Evolutionary conservation across 768 basidiomycete genomes (phyloP), one percentile per base, ranked within the genome.

Genomic region (Tulasnella sp.): DNA sequence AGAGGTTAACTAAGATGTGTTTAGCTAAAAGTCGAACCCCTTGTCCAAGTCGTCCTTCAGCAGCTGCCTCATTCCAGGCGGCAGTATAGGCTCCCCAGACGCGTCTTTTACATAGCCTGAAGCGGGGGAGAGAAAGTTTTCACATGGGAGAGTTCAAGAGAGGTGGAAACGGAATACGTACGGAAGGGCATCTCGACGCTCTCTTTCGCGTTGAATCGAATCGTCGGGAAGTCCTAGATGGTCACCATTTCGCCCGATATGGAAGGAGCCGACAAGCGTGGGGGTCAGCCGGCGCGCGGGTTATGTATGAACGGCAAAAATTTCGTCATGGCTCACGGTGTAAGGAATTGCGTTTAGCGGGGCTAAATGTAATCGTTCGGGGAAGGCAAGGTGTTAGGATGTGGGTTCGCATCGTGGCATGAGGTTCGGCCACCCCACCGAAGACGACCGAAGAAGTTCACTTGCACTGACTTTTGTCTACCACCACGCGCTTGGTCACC

Each of bases 111-210:
- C 89, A 80, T 91, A 89, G 16, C 89, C 89, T 89, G n/a, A n/a
- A n/a, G n/a, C n/a, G n/a, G n/a, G 18, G 28, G 28, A 9, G 24
- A 60, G 9, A 60, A 60, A 60, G 28, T 37, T 60, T 60, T 60
- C 58, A 60, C 60, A 73, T 72, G 78, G 74, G 50, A 42, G 40
- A 37, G 31, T 48, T 37, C 9, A 9, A 18, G 34, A 31, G 28
- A 73, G 8, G 16, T 16, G 54, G 77, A 37, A 46, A 12, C 31
- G 54, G n/a, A n/a, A 7, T 37, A 90, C 94, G 84, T 83, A 94
- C 96, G 88, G 88, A 99, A 99, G 0, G 98, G 98, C 98, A 99
- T 99, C 87, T 98, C 96, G 7, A 99, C 96, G 69, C 93, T 94
- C 85, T 99, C 98, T 83, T 91, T 92, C 5, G 90, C 85, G 83